phyloP scores from a whole-genome alignment of 176 grass and related monocot genomes.

The Musa troglodytarum region DNA sequence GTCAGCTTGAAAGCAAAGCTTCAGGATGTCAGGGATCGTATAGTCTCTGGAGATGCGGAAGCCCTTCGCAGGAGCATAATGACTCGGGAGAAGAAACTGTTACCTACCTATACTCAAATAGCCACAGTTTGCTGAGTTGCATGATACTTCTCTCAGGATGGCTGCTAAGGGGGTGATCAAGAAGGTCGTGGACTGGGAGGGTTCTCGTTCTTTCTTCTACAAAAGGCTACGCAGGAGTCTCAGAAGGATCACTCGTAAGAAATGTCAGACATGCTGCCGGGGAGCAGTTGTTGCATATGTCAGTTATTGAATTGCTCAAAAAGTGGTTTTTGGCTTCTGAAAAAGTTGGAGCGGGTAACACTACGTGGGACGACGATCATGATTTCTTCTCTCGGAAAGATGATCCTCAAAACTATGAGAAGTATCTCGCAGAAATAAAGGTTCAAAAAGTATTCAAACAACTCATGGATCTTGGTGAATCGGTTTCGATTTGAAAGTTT shows the following conservation, averaged over 20 bases:
- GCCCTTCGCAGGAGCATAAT: constrained; percentile 42
- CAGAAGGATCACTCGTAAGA: constrained; percentile 54
- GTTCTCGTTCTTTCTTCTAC: constrained; percentile 76
- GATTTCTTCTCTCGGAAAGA: constrained; percentile 84
- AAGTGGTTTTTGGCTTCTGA: constrained; percentile 55
- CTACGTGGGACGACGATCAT: constrained; percentile 65
- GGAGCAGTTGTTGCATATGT: constrained; percentile 44
- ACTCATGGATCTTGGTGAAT: constrained; percentile 48
- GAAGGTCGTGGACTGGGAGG: constrained; percentile 73
- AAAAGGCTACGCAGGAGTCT: constrained; percentile 61
- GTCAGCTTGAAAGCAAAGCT: constrained; percentile 50
- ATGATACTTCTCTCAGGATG: constrained; percentile 87
- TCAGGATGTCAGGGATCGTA: constrained; percentile 38
- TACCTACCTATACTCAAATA: constrained; percentile 80
- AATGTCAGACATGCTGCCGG: constrained; percentile 58
- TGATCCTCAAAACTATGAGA: constrained; percentile 58
- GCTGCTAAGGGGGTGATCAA: constrained; percentile 71
- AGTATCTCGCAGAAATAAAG: constrained; percentile 56
- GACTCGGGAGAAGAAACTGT: constrained; percentile 56
- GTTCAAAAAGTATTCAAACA: constrained; percentile 45
- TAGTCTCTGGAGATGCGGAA: constrained; percentile 33
- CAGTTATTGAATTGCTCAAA: constrained; percentile 48
- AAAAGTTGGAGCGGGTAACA: constrained; percentile 13
- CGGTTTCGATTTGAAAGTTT: constrained; percentile 47
- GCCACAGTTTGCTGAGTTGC: constrained; percentile 87